Evolutionary conservation across 495 filamentous ascomycete genomes (phyloP).

Genomic region (Penicillium lividum): DNA sequence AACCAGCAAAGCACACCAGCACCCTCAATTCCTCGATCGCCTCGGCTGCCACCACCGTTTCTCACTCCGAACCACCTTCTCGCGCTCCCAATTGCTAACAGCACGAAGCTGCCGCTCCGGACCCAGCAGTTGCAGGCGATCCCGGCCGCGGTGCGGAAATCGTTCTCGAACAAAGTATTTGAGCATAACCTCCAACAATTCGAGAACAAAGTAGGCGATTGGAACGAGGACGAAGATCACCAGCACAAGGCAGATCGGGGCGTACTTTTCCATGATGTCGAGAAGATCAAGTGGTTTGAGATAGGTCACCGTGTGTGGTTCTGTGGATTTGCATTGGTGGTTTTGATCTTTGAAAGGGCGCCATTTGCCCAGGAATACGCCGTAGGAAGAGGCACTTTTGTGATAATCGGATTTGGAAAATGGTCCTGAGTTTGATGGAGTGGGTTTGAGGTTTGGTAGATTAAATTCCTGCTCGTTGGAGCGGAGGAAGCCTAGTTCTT

Average conservation of each 20-base stretch:
- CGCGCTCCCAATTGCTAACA: conserved; percentile 16
- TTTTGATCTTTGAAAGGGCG: conserved; percentile 1
- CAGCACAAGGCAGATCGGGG: conserved; percentile 24
- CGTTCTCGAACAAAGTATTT: conserved; percentile 16
- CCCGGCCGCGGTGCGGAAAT: conserved; percentile 22
- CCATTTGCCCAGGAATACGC: conserved; percentile 6
- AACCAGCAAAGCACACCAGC: neutral
- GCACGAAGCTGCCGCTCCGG: conserved; percentile 23
- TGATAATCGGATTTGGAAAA: neutral
- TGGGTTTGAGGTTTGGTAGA: neutral
- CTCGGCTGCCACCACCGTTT: conserved; percentile 17
- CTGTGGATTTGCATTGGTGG: neutral
- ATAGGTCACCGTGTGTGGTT: conserved; percentile 5
- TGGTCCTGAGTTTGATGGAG: neutral
- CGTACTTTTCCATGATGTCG: conserved; percentile 20
- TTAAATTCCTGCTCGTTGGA: conserved; percentile 6
- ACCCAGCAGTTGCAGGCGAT: conserved; percentile 19
- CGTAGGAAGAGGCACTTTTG: conserved; percentile 2
- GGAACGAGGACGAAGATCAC: conserved; percentile 27
- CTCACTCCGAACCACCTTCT: conserved; percentile 14
- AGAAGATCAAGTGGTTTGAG: conserved; percentile 10
- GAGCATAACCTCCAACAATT: conserved; percentile 19
- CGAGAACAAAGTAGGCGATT: conserved; percentile 24
- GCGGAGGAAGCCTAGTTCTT: conserved; percentile 6
- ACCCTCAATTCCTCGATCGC: neutral